Base-by-base conservation (phyloP, 352 stramenopile species). In the Phytophthora pisi region DNA sequence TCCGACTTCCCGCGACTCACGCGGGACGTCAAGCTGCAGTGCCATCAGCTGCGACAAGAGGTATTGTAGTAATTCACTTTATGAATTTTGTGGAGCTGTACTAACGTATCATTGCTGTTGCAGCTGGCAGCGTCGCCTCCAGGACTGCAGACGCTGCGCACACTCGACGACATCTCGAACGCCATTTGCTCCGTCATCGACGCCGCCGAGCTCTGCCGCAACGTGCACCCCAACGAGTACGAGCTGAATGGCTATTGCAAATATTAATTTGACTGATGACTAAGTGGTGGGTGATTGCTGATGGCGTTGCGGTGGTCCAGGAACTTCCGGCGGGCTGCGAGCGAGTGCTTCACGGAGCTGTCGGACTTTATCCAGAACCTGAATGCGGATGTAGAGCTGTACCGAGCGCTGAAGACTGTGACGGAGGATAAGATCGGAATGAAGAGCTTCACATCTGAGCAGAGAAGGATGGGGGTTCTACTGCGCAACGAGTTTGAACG, bases 161-260 rank as follows among this genome's bases (percentile, higher is more conserved):
- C 73, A 42, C 78, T 99, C 53, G 97, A 99, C 72, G 82, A 97
- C 57, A 97, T 99, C 40, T 98, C 90, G 45, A 98, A 98, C 66
- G 78, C 79, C 34, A 94, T 99, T 63, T 99, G 97, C 78, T 96
- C 88, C 26, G 94, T 99, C 45, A 98, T 99, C 64, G 97, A 99
- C 74, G 91, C 95, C 3, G 94, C 95, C 5, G 97, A 99, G 74
- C 71, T 99, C 7, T 98, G 93, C 68, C 92, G 97, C 36, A 98
- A 95, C 34, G 92, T 97, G 8, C 96, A 99, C 52, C 88, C 88
- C 0, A 77, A 91, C 24, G 88, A 90, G 86, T 94, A 86, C 15
- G 74, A 38, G 31, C 8, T 38, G 8, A 3, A 38, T 38, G 7
- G 4, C 8, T 38, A 38, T 0, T 38, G 31, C 11, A 13, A 10